phyloP scores from a whole-genome alignment of 2,329 filamentous ascomycete genomes.

The Trichophyton simii region DNA sequence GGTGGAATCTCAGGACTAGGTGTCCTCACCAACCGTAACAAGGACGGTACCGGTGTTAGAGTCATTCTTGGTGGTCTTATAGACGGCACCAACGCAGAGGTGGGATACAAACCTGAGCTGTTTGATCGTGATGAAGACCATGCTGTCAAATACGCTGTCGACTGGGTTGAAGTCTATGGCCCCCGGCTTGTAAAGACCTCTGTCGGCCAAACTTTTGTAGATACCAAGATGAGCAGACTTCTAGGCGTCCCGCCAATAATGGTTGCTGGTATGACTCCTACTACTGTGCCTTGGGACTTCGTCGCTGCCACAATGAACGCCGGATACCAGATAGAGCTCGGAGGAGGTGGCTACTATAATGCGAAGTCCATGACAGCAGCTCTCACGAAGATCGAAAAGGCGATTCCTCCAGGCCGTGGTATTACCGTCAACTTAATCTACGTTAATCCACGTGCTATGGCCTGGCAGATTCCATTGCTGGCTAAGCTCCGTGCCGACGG shows the following conservation, averaged over 20 bases:
- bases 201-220: constrained; percentile 76
- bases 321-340: constrained; percentile 86
- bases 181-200: constrained; percentile 86
- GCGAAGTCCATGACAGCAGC: constrained; percentile 72
- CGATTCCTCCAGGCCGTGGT: constrained; percentile 71
- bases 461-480: constrained; percentile 80
- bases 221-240: constrained; percentile 89
- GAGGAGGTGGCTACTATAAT: constrained; percentile 79
- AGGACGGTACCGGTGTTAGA: constrained; percentile 93
- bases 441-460: constrained; percentile 78
- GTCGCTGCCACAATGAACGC: constrained; percentile 87
- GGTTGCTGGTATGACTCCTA: constrained; percentile 88
- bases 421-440: constrained; percentile 88
- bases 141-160: constrained; percentile 83
- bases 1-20: constrained; percentile 94
- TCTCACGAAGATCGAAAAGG: constrained; percentile 69
- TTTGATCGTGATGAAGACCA: constrained; percentile 94
- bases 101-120: constrained; percentile 95
- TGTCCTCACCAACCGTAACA: constrained; percentile 94
- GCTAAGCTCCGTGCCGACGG: constrained; percentile 69
- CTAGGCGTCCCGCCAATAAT: constrained; percentile 76
- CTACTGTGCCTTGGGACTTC: constrained; percentile 82
- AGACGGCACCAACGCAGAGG: constrained; percentile 74
- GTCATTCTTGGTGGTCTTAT: constrained; percentile 93
- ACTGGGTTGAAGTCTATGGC: constrained; percentile 96